These are phyloP conservation scores for Nakazawaea wyomingensis DNA, from an alignment of 805 yeast species.

Conservation along the genomic window DNA sequence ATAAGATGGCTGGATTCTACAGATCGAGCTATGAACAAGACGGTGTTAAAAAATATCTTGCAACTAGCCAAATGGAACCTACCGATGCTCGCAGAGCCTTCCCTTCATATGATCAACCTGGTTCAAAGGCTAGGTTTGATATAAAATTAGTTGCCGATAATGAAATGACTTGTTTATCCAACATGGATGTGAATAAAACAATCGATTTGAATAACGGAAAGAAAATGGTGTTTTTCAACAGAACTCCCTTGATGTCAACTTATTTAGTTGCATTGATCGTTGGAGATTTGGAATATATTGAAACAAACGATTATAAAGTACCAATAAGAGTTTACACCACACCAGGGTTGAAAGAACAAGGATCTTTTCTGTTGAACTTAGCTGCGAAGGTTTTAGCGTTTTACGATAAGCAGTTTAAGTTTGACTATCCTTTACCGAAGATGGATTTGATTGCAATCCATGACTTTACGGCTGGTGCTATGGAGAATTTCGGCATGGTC, in stretches of 20 bases:
- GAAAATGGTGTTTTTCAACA: slow-evolving; percentile 47
- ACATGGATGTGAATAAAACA: slow-evolving; percentile 52
- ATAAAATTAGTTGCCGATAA: slow-evolving; percentile 49
- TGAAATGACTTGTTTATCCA: slow-evolving; percentile 55
- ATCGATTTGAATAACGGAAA: slow-evolving; percentile 31
- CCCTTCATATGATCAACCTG: slow-evolving; percentile 74
- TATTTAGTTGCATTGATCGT: slow-evolving; percentile 70
- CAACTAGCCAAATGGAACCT: slow-evolving; percentile 70
- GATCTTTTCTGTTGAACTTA: slow-evolving; percentile 40
- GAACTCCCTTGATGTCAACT: slow-evolving; percentile 71
- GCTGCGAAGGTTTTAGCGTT: slow-evolving; percentile 47
- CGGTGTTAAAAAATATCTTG: slow-evolving; percentile 52
- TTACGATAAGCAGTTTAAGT: slow-evolving; percentile 41
- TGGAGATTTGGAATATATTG: slow-evolving; percentile 62
- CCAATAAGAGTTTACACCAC: slow-evolving; percentile 57
- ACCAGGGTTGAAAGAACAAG: slow-evolving; percentile 41
- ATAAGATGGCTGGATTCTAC: slow-evolving; percentile 72
- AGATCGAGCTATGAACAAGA: slow-evolving; percentile 56
- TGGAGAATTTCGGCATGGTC: slow-evolving; percentile 88
- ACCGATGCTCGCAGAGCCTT: slow-evolving; percentile 75
- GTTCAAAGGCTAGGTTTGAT: slow-evolving; percentile 60
- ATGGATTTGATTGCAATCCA: slow-evolving; percentile 77
- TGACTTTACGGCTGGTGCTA: slow-evolving; percentile 78
- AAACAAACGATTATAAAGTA: slow-evolving; percentile 46
- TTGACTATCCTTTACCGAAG: slow-evolving; percentile 73